Conservation (phyloP, 2,329 filamentous ascomycete species). For the Lasiodiplodia theobromae region DNA sequence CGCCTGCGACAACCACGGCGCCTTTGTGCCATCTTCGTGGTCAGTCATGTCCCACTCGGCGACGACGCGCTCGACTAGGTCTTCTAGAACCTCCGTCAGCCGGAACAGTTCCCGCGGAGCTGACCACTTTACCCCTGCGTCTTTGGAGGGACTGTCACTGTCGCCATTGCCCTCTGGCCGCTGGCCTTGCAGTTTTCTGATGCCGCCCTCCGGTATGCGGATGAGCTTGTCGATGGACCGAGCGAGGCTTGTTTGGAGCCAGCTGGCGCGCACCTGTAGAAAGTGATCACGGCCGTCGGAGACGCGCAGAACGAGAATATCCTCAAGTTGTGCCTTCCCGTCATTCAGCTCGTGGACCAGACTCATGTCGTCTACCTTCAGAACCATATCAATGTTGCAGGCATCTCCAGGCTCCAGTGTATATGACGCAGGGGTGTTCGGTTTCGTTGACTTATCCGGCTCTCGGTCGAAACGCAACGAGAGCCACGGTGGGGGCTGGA, state of each 20-base stretch:
- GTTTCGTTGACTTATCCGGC: conserved; percentile 43
- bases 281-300: conserved; percentile 89
- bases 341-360: conserved; percentile 77
- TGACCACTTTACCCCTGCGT: conserved; percentile 70
- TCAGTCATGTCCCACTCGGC: conserved; percentile 70
- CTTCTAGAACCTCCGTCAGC: conserved; percentile 80
- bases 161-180: conserved; percentile 49
- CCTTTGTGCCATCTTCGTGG: conserved; percentile 40
- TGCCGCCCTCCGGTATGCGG: conserved; percentile 77
- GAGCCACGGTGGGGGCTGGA: conserved; percentile 70
- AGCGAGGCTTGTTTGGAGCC: conserved; percentile 83
- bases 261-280: conserved; percentile 77
- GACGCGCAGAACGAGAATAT: conserved; percentile 86
- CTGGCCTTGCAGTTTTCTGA: conserved; percentile 73
- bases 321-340: conserved; percentile 71
- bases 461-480: conserved; percentile 68
- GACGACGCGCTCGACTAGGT: conserved; percentile 63
- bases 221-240: conserved; percentile 89
- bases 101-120: conserved; percentile 89
- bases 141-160: conserved; percentile 21
- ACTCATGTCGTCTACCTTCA: conserved; percentile 69
- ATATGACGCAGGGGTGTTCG: conserved; percentile 54
- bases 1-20: conserved; percentile 56
- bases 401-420: conserved; percentile 87
- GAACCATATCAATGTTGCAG: conserved; percentile 71